Conservation (phyloP, 2,329 filamentous ascomycete genomes). For the Trichophyton equinum region DNA sequence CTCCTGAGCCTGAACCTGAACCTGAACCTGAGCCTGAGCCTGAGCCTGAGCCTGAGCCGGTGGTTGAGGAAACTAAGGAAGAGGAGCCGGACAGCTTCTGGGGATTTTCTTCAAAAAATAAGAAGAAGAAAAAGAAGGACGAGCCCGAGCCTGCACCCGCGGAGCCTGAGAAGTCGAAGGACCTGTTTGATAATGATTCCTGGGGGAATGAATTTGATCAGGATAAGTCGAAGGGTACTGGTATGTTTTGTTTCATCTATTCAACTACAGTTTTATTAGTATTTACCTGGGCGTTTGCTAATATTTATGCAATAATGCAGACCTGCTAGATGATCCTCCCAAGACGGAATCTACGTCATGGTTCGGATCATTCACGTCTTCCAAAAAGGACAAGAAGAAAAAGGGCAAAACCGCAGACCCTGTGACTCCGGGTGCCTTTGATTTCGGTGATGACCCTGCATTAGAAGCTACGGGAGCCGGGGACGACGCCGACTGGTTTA, state of each 20-base stretch:
- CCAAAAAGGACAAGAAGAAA: constrained; percentile 3
- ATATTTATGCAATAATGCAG: not conserved
- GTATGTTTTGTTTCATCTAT: not conserved
- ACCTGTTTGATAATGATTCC: not conserved
- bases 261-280: not conserved
- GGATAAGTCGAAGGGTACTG: not conserved
- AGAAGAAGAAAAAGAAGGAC: constrained; percentile 20
- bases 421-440: not conserved
- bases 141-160: not conserved
- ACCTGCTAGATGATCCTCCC: not conserved
- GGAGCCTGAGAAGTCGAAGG: not conserved
- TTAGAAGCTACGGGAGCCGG: not conserved
- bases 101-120: not conserved
- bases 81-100: constrained; percentile 3
- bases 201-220: not conserved
- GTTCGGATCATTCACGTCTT: not conserved
- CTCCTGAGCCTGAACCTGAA: constrained; percentile 8
- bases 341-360: not conserved
- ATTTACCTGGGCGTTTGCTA: not conserved
- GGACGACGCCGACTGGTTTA: not conserved
- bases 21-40: constrained; percentile 3
- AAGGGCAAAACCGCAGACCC: not conserved
- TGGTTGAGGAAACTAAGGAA: constrained; percentile 18
- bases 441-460: not conserved
- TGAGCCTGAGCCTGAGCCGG: constrained; percentile 10